phyloP scores from a whole-genome alignment of 1,284 basidiomycete genomes.

The Sanghuangporus baumii region DNA sequence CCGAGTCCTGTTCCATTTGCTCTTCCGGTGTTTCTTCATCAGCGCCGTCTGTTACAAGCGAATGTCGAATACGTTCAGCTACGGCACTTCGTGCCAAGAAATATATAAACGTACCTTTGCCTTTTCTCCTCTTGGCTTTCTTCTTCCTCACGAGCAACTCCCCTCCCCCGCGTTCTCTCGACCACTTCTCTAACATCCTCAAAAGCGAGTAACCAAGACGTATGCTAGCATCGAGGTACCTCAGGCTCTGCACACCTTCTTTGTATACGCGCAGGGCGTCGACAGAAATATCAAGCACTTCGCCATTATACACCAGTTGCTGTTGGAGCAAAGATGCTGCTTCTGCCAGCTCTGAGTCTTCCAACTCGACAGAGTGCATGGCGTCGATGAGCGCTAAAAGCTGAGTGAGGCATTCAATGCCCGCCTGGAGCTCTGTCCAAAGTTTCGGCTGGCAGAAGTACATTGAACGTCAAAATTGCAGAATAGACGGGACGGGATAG shows the following conservation, averaged over 20 bases:
- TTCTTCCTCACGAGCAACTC: slow-evolving; percentile 78
- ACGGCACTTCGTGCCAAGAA: neutral
- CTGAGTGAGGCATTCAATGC: slow-evolving; percentile 88
- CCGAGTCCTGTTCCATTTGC: slow-evolving; percentile 39
- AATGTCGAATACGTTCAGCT: neutral
- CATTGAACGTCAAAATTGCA: neutral
- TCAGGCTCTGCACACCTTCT: slow-evolving; percentile 60
- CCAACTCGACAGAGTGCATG: slow-evolving; percentile 35
- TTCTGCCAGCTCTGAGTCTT: slow-evolving; percentile 60
- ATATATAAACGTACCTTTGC: slow-evolving; percentile 32
- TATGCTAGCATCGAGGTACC: slow-evolving; percentile 82
- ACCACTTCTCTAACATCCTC: slow-evolving; percentile 83
- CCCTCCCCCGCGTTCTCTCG: slow-evolving; percentile 48
- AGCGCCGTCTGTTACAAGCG: slow-evolving; percentile 29
- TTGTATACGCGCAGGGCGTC: slow-evolving; percentile 74
- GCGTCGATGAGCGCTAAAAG: slow-evolving; percentile 78
- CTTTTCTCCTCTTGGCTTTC: slow-evolving; percentile 47
- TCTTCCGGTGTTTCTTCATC: slow-evolving; percentile 57
- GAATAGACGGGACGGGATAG: neutral
- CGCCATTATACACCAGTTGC: slow-evolving; percentile 90
- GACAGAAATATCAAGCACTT: slow-evolving; percentile 82
- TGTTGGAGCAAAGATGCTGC: slow-evolving; percentile 78
- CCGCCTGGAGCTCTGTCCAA: slow-evolving; percentile 94
- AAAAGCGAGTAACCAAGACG: slow-evolving; percentile 78
- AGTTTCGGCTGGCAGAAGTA: slow-evolving; percentile 60